Evolutionary conservation across 495 filamentous ascomycete genomes (phyloP), one percentile per base, ranked within the genome.

Genomic region (Clohesyomyces aquaticus): DNA sequence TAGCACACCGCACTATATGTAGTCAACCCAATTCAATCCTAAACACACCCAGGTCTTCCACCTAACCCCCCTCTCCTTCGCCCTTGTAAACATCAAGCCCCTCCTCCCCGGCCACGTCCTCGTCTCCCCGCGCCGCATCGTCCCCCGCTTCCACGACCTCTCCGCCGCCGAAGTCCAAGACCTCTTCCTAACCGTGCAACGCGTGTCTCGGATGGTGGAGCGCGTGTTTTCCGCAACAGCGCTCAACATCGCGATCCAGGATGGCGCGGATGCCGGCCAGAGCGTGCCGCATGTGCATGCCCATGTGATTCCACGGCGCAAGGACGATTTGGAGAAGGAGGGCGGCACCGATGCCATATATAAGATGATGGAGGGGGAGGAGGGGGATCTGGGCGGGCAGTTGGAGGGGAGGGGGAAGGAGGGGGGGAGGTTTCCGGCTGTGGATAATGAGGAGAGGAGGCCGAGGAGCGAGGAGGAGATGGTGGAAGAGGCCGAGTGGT

Each of bases 31-130:
- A 8, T 14, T 18, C 42, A 29, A 16, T 49, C 19, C 16, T 18
- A n/a, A 23, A 6, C 43, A 47, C 21, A n/a, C n/a, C 43, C 55
- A 73, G 68, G 68, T 71, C 79, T 98, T 98, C 82, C 82, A 94
- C 77, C 78, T 76, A 66, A 96, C 93, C 11, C 79, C 87, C 12
- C 81, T 86, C 69, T 86, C 86, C 73, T 94, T 90, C 80, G 89
- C 89, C 61, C 83, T 96, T 53, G 91, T 96, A 22, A 97, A 97
- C 80, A 84, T 97, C 70, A 96, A 96, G 75, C 94, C 94, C 12
- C 84, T 98, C 18, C 83, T 98, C 0, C 92, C 94, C 0, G 94
- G 94, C 48, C 94, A 98, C 77, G 88, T 98, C 57, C 88, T 98
- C 25, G 82, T 98, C 59, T 88, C 83, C 52, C 85, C 88, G 3